Evolutionary conservation across 495 filamentous ascomycete genomes (phyloP), one percentile per base, ranked within the genome.

Genomic region (Aspergillus incahuasiensis): DNA sequence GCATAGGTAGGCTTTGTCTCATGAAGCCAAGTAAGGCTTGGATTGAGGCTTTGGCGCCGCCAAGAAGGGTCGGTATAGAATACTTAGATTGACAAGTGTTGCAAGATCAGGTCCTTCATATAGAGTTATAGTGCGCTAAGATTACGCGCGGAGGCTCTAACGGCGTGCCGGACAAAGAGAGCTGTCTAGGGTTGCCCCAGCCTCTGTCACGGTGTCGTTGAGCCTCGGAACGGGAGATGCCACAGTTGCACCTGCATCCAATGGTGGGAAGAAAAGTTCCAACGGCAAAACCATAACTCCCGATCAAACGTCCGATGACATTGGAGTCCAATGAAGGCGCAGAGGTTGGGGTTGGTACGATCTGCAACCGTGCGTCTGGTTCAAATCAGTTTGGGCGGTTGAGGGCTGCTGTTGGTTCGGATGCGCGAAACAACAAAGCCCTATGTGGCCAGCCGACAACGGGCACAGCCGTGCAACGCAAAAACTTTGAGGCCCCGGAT

Each of bases 371-470:
- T 35, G 58, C 41, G 58, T 56, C 15, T 41, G 21, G 20, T 12
- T 38, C 47, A 15, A 12, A 30, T 0, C 22, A n/a, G 43, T n/a
- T 45, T 45, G 42, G 24, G 3, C 12, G n/a, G 16, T 30, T 30
- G 9, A 30, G 28, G 9, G 28, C 6, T 42, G 43, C 21, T 28
- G 20, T 25, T 18, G 30, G 24, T 30, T 35, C 50, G 45, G 42
- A 46, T 22, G 19, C 30, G 21, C 48, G 48, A 59, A 48, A 60
- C 53, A 58, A 56, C 32, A 60, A 30, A 41, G 55, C 61, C 61
- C 54, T 58, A 60, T 63, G 57, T 63, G 41, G 20, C 43, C 54
- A 60, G 42, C 61, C 61, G 61, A 16, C 40, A 42, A 46, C 35
- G 38, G 41, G 13, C 39, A 52, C 47, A 42, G 28, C 41, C 44